A percentile compares a stretch with the other conserved stretches of the same genome.
Conservation (phyloP, 2,329 filamentous ascomycete genomes). For the Diplodia seriata region DNA sequence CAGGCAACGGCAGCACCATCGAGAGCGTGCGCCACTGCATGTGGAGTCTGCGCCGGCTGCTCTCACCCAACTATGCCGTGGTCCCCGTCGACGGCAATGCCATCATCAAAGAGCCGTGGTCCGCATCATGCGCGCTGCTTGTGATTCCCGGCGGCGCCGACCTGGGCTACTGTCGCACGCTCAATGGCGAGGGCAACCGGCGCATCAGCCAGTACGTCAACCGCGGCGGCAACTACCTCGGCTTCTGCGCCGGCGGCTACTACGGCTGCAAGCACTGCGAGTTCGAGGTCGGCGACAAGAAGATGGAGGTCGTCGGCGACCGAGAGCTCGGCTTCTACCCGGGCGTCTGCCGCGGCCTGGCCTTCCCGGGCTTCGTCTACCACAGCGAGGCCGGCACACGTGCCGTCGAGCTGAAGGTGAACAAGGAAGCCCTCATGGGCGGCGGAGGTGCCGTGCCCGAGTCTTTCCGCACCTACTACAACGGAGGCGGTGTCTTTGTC, state of each 20-base stretch:
- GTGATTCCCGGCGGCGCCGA: constrained; percentile 96
- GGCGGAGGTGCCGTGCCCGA: constrained; percentile 61
- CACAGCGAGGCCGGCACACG: constrained; percentile 83
- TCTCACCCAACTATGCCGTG: constrained; percentile 91
- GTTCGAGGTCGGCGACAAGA: constrained; percentile 84
- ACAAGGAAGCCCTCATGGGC: constrained; percentile 63
- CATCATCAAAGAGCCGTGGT: constrained; percentile 91
- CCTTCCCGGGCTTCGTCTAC: constrained; percentile 90
- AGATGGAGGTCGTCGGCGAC: constrained; percentile 83
- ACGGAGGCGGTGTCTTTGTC: constrained; percentile 93
- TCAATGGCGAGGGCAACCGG: constrained; percentile 88
- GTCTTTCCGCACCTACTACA: constrained; percentile 81
- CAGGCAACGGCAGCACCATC: constrained; percentile 82
- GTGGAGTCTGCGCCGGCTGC: constrained; percentile 81
- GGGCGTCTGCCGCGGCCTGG: constrained; percentile 81
- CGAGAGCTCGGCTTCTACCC: constrained; percentile 90
- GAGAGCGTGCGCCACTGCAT: constrained; percentile 91
- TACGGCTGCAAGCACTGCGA: constrained; percentile 84
- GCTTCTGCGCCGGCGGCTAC: constrained; percentile 94
- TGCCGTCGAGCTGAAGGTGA: constrained; percentile 71
- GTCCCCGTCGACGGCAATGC: constrained; percentile 80
- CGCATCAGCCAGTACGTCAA: constrained; percentile 86
- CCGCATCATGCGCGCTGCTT: constrained; percentile 81
- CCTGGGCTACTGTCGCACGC: constrained; percentile 82
- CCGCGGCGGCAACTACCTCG: constrained; percentile 82